phyloP scores from a whole-genome alignment of 2,329 filamentous ascomycete genomes.

The Macrophomina pseudophaseolina region DNA sequence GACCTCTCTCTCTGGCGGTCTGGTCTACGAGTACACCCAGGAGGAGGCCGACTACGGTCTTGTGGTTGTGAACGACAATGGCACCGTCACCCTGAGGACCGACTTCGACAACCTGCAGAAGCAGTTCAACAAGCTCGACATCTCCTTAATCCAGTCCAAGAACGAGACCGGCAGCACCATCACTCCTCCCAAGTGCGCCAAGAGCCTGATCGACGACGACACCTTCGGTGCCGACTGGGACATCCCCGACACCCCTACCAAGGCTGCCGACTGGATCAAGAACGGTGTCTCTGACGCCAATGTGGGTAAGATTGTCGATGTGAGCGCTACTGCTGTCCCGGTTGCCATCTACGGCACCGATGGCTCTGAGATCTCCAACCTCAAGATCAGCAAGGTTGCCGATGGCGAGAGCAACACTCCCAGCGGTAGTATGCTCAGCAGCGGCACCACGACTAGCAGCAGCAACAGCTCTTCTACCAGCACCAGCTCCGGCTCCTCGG shows the following conservation, averaged over 20 bases:
- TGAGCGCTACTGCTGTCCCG: conserved; percentile 62
- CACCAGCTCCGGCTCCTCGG: conserved; percentile 11
- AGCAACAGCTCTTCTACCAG: conserved; percentile 4
- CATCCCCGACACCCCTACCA: conserved; percentile 70
- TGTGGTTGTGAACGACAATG: conserved; percentile 51
- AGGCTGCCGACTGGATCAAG: conserved; percentile 73
- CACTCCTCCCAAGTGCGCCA: conserved; percentile 67
- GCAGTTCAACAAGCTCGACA: conserved; percentile 78
- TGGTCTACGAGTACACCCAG: conserved; percentile 82
- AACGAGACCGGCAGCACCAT: conserved; percentile 62
- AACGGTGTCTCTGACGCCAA: conserved; percentile 72
- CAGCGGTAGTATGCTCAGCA: conserved; percentile 41
- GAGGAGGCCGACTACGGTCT: conserved; percentile 66
- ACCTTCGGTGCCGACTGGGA: conserved; percentile 66
- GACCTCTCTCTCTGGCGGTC: conserved; percentile 74
- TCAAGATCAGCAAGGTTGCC: conserved; percentile 62
- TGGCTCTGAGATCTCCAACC: conserved; percentile 64
- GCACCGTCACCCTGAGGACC: conserved; percentile 47
- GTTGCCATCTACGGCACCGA: conserved; percentile 62
- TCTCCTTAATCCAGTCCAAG: conserved; percentile 67
- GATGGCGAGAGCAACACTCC: conserved; percentile 62
- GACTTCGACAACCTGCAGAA: conserved; percentile 71
- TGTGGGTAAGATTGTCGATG: conserved; percentile 60
- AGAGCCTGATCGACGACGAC: conserved; percentile 69
- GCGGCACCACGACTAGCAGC: conserved; percentile 15